Evolutionary conservation across 2,329 filamentous ascomycete species (phyloP), one percentile per base, ranked within the genome.

Genomic region (Phaeosphaeriaceae sp.): DNA sequence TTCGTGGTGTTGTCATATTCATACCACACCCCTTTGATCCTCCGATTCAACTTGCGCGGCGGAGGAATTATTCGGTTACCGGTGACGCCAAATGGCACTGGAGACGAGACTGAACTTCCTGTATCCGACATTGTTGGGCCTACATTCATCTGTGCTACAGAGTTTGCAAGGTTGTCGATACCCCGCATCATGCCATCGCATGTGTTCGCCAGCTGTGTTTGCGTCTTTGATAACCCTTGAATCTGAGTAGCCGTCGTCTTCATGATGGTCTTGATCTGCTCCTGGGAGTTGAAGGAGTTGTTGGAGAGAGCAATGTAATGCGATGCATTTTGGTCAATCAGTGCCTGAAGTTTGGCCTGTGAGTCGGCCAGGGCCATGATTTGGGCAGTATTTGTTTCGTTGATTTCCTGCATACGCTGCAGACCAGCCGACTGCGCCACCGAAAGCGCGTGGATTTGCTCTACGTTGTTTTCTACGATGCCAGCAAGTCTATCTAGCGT

Each of bases 21-120:
- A 40, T 72, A 72, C 70, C 70, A 72, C 3, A 72, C 67, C 23
- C 70, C 67, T 43, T 68, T 66, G 38, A 72, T 61, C n/a, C 59
- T 56, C 5, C 61, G 48, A 41, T 72, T 72, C 12, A 72, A 43
- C 43, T 72, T 72, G 7, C 70, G 41, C 3, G 70, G 68, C 7
- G 61, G 52, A 1, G 70, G 70, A 9, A 45, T 61, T 8, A 71
- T 68, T 0, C 60, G 51, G 29, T 60, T 64, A 1, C 55, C 62
- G 3, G 63, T 50, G 1, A 54, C 43, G 7, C 54, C 61, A 6
- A 52, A 42, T 1, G 53, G 53, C 16, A 34, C 48, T 9, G 50
- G 42, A 7, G 56, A 58, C 16, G 43, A 21, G 2, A 30, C 21
- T 3, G 52, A 48, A 34, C 59, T 61, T 6, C 56, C 50, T 11